Conservation (phyloP, 257 asterid species). For the Solanum neorickii region DNA sequence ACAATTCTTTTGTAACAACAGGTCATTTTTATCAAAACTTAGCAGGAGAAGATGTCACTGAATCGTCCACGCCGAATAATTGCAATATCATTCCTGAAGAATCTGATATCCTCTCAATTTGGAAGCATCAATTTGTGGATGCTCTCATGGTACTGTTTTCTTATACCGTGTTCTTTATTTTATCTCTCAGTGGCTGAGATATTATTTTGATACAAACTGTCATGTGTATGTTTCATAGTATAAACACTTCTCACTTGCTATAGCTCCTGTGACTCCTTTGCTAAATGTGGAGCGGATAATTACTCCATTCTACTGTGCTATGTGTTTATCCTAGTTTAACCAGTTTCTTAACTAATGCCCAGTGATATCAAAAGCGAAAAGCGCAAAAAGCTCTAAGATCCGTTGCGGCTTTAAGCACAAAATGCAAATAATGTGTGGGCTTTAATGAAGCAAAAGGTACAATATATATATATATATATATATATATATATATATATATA, state of each 20-base stretch:
- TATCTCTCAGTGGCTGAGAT: background rate
- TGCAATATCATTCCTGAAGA: slow-evolving; percentile 17
- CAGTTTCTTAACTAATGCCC: background rate
- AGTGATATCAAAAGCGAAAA: background rate
- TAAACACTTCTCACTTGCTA: background rate
- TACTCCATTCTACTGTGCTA: background rate
- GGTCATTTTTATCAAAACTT: slow-evolving; percentile 27
- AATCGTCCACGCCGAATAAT: slow-evolving; percentile 22
- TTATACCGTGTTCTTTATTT: background rate
- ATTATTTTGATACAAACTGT: background rate
- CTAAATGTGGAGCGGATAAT: background rate
- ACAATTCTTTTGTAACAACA: slow-evolving; percentile 5
- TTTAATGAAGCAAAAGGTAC: background rate
- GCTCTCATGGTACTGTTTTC: slow-evolving; percentile 41
- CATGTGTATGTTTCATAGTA: background rate
- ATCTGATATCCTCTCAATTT: slow-evolving; percentile 27
- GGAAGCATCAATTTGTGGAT: slow-evolving; percentile 72
- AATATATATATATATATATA: too few relatives aligned
- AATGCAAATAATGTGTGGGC: background rate
- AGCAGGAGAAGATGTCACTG: slow-evolving; percentile 25
- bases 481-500: too few relatives aligned
- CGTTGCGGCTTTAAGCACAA: background rate
- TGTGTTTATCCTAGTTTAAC: background rate
- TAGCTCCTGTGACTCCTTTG: background rate
- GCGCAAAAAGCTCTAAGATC: background rate